Evolutionary conservation across 2,329 filamentous ascomycete genomes (phyloP).

Genomic region (Fusarium sp.): DNA sequence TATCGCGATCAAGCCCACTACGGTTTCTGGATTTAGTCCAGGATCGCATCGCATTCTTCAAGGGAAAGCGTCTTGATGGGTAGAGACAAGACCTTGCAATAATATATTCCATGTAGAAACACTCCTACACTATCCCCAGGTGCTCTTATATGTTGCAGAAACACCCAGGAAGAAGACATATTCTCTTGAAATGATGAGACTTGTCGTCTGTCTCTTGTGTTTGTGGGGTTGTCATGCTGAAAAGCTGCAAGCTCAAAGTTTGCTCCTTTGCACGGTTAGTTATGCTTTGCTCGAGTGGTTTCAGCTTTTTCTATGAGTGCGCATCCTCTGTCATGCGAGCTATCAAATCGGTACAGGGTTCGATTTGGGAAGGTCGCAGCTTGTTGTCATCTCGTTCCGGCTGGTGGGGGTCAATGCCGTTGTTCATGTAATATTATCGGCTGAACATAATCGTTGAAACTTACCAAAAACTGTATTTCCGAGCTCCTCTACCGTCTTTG

Average conservation of each 20-base stretch:
- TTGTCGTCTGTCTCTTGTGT: background rate
- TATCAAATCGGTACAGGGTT: background rate
- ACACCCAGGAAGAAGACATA: background rate
- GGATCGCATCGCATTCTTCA: background rate
- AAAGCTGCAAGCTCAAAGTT: background rate
- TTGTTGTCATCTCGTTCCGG: background rate
- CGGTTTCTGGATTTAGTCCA: background rate
- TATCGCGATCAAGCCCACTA: background rate
- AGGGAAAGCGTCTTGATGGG: background rate
- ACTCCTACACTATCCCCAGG: no score
- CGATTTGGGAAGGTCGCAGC: background rate
- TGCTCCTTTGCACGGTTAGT: background rate
- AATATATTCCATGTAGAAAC: background rate
- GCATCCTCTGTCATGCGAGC: background rate
- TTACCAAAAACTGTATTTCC: no score
- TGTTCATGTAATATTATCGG: accelerated
- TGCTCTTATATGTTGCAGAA: background rate
- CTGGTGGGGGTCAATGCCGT: background rate
- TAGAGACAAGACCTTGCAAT: background rate
- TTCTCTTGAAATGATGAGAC: background rate
- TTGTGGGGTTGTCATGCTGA: background rate
- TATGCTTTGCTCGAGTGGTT: background rate
- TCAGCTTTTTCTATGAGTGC: background rate
- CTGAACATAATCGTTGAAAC: background rate
- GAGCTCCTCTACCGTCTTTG: no score